A percentile compares a stretch with the other conserved stretches of the same genome.
These are phyloP conservation scores for Castanea sativa DNA, from an alignment of 306 rosid genomes.

Conservation along the genomic window DNA sequence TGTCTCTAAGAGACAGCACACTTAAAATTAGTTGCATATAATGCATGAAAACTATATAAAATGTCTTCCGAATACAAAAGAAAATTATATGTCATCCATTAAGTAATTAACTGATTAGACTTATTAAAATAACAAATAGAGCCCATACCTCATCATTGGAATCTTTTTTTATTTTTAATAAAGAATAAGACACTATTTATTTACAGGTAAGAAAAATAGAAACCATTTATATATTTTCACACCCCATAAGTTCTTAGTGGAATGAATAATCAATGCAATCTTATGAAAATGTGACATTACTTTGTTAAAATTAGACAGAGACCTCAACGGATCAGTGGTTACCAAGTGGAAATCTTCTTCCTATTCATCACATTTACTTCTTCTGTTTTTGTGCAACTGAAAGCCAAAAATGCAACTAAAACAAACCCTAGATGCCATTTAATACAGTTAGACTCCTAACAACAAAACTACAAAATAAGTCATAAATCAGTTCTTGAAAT, in stretches of 20 bases:
- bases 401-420: background rate
- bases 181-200: background rate
- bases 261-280: background rate
- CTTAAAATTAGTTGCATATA: background rate
- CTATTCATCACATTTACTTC: background rate
- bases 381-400: background rate
- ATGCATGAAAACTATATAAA: background rate
- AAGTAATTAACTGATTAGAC: background rate
- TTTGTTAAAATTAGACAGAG: background rate
- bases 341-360: conserved; percentile 16
- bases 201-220: background rate
- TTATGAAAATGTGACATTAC: background rate
- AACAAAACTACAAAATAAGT: background rate
- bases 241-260: background rate
- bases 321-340: background rate
- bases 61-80: background rate
- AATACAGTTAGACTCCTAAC: background rate
- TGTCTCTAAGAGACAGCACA: background rate
- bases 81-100: background rate
- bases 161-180: background rate
- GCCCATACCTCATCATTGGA: background rate
- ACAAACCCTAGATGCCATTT: conserved; percentile 36
- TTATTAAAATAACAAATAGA: background rate
- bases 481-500: background rate
- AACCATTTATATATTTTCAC: background rate